phyloP scores from a whole-genome alignment of 495 filamentous ascomycete species.

The Oidiodendron maius region DNA sequence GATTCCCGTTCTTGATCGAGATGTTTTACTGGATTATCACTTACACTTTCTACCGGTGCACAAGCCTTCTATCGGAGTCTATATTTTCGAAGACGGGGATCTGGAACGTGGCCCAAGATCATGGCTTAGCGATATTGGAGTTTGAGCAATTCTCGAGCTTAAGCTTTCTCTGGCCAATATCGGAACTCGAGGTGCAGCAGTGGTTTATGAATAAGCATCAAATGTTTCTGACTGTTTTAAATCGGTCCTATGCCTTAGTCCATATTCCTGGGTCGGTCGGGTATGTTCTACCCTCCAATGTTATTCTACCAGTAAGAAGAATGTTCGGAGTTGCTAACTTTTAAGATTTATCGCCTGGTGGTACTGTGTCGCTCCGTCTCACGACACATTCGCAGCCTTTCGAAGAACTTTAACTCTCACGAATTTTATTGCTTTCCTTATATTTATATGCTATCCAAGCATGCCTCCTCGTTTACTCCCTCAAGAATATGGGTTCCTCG shows the following conservation, averaged over 20 bases:
- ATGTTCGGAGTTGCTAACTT: slow-evolving; percentile 5
- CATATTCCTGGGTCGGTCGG: slow-evolving; percentile 63
- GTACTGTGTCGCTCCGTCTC: slow-evolving; percentile 53
- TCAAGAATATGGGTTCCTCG: slow-evolving; percentile 53
- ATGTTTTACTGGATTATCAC: slow-evolving; percentile 68
- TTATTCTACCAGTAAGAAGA: no score
- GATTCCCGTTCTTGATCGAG: slow-evolving; percentile 63
- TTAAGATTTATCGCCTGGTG: slow-evolving; percentile 60
- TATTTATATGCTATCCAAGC: slow-evolving; percentile 57
- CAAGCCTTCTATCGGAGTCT: slow-evolving; percentile 41
- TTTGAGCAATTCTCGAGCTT: slow-evolving; percentile 51
- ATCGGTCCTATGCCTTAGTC: slow-evolving; percentile 57
- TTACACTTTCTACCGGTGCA: slow-evolving; percentile 51
- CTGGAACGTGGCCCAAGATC: slow-evolving; percentile 60
- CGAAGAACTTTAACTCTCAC: slow-evolving; percentile 59
- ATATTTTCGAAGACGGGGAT: slow-evolving; percentile 56
- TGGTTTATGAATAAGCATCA: slow-evolving; percentile 56
- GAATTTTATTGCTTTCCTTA: slow-evolving; percentile 54
- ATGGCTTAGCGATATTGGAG: slow-evolving; percentile 56
- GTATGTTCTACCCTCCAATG: slow-evolving; percentile 39
- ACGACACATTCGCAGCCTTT: slow-evolving; percentile 47
- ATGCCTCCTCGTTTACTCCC: slow-evolving; percentile 61
- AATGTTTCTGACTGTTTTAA: slow-evolving; percentile 49
- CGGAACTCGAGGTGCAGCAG: slow-evolving; percentile 48
- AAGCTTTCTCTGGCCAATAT: slow-evolving; percentile 50